A percentile compares a stretch with the other conserved stretches of the same genome.
Evolutionary conservation across 1,284 basidiomycete species (phyloP).

Genomic region (Malassezia sp.): DNA sequence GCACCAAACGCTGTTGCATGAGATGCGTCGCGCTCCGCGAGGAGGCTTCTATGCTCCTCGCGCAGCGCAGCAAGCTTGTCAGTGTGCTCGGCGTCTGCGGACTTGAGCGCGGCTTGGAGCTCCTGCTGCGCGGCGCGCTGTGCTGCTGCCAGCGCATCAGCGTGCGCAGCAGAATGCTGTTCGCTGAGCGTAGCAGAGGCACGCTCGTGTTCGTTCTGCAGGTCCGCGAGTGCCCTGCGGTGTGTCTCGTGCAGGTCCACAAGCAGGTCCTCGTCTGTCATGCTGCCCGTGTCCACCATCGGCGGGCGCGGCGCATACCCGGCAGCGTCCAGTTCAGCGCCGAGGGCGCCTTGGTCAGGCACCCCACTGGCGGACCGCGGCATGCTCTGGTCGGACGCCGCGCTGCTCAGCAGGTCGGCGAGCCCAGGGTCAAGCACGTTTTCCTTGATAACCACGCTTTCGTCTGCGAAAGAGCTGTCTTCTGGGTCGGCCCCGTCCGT

Average conservation of each 20-base stretch:
- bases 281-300: slow-evolving; percentile 5
- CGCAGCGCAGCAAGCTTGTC: neutral
- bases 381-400: neutral
- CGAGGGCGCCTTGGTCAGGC: slow-evolving; percentile 1
- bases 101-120: neutral
- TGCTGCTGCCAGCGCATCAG: too few species aligned
- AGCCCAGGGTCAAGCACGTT: slow-evolving; percentile 7
- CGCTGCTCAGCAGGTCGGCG: slow-evolving; percentile 7
- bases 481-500: slow-evolving; percentile 7
- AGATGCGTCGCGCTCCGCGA: neutral
- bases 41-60: neutral
- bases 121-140: too few species aligned
- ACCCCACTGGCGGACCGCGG: neutral
- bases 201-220: neutral
- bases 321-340: slow-evolving; percentile 8
- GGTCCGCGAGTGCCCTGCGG: neutral
- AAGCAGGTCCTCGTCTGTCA: slow-evolving; percentile 5
- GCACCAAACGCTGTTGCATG: slow-evolving; percentile 2
- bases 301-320: slow-evolving; percentile 1
- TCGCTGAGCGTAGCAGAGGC: neutral
- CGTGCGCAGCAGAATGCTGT: too few species aligned
- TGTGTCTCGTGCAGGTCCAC: neutral
- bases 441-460: slow-evolving; percentile 12
- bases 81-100: neutral
- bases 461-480: slow-evolving; percentile 13